Evolutionary conservation across 1,284 basidiomycete genomes (phyloP).

Genomic region (Porogramme epimiltina): DNA sequence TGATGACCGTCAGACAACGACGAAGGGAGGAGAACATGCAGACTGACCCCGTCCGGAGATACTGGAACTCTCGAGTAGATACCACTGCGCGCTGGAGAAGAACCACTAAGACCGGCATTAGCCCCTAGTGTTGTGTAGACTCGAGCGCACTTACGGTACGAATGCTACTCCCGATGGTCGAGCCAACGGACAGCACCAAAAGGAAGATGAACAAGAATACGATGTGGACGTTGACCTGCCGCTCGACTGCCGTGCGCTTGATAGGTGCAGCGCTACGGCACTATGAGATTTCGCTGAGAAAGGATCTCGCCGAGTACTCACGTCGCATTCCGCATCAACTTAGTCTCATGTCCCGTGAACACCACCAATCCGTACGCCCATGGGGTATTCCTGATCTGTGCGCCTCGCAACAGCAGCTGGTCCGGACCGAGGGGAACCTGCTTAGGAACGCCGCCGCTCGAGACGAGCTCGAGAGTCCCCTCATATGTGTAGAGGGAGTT

Average conservation of each 20-base stretch:
- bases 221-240: slow-evolving; percentile 96
- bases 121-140: not conserved
- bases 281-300: slow-evolving; percentile 15
- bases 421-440: slow-evolving; percentile 93
- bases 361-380: slow-evolving; percentile 96
- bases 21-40: not conserved
- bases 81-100: slow-evolving; percentile 84
- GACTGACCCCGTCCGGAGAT: slow-evolving; percentile 62
- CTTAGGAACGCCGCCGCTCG: slow-evolving; percentile 61
- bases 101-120: slow-evolving; percentile 60
- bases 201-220: slow-evolving; percentile 94
- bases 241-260: slow-evolving; percentile 95
- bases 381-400: slow-evolving; percentile 94
- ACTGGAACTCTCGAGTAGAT: slow-evolving; percentile 63
- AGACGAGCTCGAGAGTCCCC: slow-evolving; percentile 73
- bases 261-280: slow-evolving; percentile 82
- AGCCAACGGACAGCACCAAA: slow-evolving; percentile 86
- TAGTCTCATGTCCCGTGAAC: slow-evolving; percentile 98
- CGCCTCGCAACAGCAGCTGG: slow-evolving; percentile 91
- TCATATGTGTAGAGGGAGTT: slow-evolving; percentile 98
- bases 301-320: slow-evolving; percentile 40
- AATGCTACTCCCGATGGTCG: slow-evolving; percentile 91
- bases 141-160: slow-evolving; percentile 48
- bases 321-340: slow-evolving; percentile 96
- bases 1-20: slow-evolving; percentile 3